phyloP scores from a whole-genome alignment of 2,329 filamentous ascomycete genomes.

The Massarina eburnea region DNA sequence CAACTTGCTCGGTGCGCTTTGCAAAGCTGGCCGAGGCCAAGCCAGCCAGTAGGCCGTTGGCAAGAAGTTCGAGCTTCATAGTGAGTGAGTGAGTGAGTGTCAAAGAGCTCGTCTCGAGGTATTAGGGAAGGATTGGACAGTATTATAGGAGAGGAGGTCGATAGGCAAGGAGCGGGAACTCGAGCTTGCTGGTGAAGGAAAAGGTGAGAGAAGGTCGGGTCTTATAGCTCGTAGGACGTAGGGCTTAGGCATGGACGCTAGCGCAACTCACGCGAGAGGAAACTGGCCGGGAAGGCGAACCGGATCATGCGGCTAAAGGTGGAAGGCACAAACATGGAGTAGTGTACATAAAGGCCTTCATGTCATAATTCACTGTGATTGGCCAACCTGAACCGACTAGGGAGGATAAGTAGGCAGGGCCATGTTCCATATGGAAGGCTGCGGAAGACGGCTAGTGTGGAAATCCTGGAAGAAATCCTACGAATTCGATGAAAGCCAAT shows the following conservation, averaged over 20 bases:
- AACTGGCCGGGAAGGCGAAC: not conserved
- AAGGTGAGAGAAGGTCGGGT: not conserved
- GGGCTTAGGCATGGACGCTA: not conserved
- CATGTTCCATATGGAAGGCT: no score
- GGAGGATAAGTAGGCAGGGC: not conserved
- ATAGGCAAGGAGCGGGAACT: not conserved
- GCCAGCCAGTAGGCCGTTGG: slow-evolving; percentile 4
- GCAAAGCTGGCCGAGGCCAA: slow-evolving; percentile 4
- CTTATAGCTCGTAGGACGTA: not conserved
- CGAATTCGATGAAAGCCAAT: not conserved
- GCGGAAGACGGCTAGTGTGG: no score
- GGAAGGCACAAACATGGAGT: not conserved
- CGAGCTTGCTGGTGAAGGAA: not conserved
- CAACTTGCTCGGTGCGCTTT: not conserved
- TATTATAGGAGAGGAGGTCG: not conserved
- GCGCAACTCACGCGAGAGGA: no score
- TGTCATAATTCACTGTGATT: not conserved
- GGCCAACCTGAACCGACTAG: not conserved
- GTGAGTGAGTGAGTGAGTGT: not conserved
- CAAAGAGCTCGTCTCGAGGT: not conserved
- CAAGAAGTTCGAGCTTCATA: slow-evolving; percentile 2
- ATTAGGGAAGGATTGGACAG: not conserved
- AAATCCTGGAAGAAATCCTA: no score
- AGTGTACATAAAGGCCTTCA: not conserved
- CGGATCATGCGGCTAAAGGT: not conserved